A percentile compares a stretch with the other conserved stretches of the same genome.
Evolutionary conservation across 225 moss, liverwort and hornwort species (phyloP).

Genomic region (Polytrichum formosum): DNA sequence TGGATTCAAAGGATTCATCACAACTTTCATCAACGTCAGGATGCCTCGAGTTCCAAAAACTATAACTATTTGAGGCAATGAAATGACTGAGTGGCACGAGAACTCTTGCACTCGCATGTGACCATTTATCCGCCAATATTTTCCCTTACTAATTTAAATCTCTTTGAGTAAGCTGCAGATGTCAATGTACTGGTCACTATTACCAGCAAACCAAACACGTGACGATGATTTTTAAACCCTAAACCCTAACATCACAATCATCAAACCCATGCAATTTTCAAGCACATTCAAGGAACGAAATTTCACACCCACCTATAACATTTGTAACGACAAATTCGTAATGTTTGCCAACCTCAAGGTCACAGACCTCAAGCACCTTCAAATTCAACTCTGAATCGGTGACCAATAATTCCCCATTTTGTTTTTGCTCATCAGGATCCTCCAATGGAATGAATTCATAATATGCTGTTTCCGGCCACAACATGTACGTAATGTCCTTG

Average conservation of each 20-base stretch:
- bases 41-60: background rate
- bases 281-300: no score
- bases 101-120: no score
- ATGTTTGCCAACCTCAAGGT: constrained; percentile 62
- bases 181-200: no score
- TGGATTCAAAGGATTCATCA: background rate
- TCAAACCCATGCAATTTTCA: background rate
- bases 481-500: constrained; percentile 52
- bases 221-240: background rate
- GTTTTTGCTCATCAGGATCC: constrained; percentile 8
- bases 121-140: no score
- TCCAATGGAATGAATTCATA: constrained; percentile 67
- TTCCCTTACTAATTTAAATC: no score
- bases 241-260: background rate
- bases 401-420: background rate
- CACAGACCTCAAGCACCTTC: constrained; percentile 51
- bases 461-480: constrained; percentile 63
- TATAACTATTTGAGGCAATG: background rate
- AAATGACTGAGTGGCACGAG: no score
- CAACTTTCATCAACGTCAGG: background rate
- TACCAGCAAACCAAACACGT: no score
- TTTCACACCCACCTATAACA: constrained; percentile 36
- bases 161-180: no score
- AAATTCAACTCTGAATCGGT: background rate
- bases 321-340: constrained; percentile 83